A percentile compares a stretch with the other conserved stretches of the same genome.
Conservation (phyloP, 306 rosid species). For the Lathyrus tuberosus region DNA sequence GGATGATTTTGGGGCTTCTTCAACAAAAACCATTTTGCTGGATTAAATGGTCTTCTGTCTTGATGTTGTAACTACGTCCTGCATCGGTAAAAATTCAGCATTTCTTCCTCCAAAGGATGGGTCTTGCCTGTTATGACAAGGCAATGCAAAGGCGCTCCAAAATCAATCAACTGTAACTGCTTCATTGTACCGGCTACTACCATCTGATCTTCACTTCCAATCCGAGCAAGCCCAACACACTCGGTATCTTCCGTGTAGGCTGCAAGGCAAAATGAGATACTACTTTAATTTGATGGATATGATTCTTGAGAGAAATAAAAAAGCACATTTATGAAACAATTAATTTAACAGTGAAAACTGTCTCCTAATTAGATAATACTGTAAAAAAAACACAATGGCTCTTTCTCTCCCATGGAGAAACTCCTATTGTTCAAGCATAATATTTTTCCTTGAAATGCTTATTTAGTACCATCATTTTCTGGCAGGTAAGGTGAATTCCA, state of each 20-base stretch:
- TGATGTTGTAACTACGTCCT: slow-evolving; percentile 35
- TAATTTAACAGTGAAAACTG: slow-evolving; percentile 16
- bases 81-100: slow-evolving; percentile 71
- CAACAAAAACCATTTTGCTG: background rate
- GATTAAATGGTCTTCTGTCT: slow-evolving; percentile 26
- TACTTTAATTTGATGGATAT: slow-evolving; percentile 11
- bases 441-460: background rate
- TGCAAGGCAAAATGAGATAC: slow-evolving; percentile 40
- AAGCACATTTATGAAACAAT: slow-evolving; percentile 3
- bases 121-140: slow-evolving; percentile 85
- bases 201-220: slow-evolving; percentile 87
- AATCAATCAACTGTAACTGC: slow-evolving; percentile 69
- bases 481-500: slow-evolving; percentile 5
- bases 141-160: slow-evolving; percentile 92
- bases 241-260: slow-evolving; percentile 66
- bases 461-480: background rate
- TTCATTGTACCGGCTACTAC: slow-evolving; percentile 75
- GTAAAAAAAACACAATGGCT: background rate
- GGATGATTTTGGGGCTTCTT: background rate
- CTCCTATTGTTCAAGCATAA: slow-evolving; percentile 8
- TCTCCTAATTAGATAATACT: slow-evolving; percentile 14
- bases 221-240: slow-evolving; percentile 90
- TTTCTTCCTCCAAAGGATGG: slow-evolving; percentile 91
- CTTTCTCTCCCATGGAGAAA: background rate
- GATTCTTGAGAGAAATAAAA: slow-evolving; percentile 19